Base-by-base conservation (phyloP, 2,329 filamentous ascomycete genomes). In the Colletotrichum magnum region DNA sequence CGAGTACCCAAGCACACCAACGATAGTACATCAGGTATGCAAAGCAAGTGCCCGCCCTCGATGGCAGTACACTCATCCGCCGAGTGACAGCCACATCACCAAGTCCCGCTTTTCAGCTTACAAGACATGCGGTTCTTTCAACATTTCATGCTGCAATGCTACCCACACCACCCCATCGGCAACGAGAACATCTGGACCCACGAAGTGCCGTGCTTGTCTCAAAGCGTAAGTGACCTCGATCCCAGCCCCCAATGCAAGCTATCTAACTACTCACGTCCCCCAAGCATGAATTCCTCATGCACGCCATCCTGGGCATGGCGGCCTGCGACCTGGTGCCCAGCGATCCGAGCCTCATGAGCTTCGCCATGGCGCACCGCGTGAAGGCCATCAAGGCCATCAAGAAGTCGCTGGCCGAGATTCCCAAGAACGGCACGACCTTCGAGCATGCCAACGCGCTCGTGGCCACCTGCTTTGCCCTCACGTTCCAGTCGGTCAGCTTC, bases 41-140 rank as follows among this genome's bases (percentile, higher is more conserved):
- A 26, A 43, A 65, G 47, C 32, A 12, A 13, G 10, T 52, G n/a
- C 10, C n/a, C 5, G 43, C 43, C 5, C 6, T 21, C 10, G 13
- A 51, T 71, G 21, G 13, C 6, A 53, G 66, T 50, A 65, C 59
- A 32, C 45, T 67, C 65, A 70, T 10, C 4, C 32, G 13, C 15
- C 10, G 13, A 4, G 2, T 16, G 52, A 10, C 72, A 89, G 85
- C 87, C 87, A n/a, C 85, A 86, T 70, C 80, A 86, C 71, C 87
- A 87, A 71, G 83, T 88, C n/a, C 87, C 86, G 3, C 77, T 89
- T 0, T 90, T 90, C 75, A 89, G 83, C 60, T 73, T 90, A 64
- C 86, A 88, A 58, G 90, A 92, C 73, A 91, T 92, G 89, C 86
- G 89, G 45, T 86, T 92, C 76, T 92, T 92, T 73, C 90, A 92